Evolutionary conservation across 176 grass and related monocot genomes (phyloP), one percentile per base, ranked within the genome.

Genomic region (Areca catechu): DNA sequence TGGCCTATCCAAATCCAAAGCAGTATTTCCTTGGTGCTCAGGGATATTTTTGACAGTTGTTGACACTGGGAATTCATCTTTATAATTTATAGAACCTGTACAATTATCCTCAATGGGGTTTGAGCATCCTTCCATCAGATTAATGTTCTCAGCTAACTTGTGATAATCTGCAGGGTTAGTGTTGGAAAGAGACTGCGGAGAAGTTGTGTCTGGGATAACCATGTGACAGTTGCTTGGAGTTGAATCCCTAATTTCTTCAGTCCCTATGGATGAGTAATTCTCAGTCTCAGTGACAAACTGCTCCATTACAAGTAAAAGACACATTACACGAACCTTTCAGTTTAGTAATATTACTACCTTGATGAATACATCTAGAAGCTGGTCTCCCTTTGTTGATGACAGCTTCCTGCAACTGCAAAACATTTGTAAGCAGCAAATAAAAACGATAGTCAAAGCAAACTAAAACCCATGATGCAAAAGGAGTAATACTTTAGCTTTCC

Each of bases 401-500:
- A 63, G 19, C 66, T 69, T 79, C 71, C 77, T 82, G 74, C 53
- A 79, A 51, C 78, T 83, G 52, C 54, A 77, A 21, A 58, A 9
- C 53, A 66, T 43, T 19, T 63, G 17, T 57, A 52, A 77, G 51
- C 51, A 19, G 25, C 6, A 15, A 69, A 81, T 4, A 58, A 49
- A 58, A 19, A 37, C 19, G 66, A 57, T 53, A 55, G 65, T 54
- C n/a, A 77, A 56, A 19, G 18, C 0, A 57, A 65, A 69, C 50
- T 25, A 61, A 20, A 50, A 48, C 9, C 9, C 34, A 43, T 43
- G 34, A 43, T 43, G 17, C 61, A 74, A 27, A 22, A 15, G 63
- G 57, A 56, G 16, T 15, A 7, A 61, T 95, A 96, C 91, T 51
- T 82, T 83, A 68, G 74, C 53, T 82, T 75, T 88, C 65, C 72